Conservation (phyloP, 345 rosid species). For the Citrus cavaleriei region DNA sequence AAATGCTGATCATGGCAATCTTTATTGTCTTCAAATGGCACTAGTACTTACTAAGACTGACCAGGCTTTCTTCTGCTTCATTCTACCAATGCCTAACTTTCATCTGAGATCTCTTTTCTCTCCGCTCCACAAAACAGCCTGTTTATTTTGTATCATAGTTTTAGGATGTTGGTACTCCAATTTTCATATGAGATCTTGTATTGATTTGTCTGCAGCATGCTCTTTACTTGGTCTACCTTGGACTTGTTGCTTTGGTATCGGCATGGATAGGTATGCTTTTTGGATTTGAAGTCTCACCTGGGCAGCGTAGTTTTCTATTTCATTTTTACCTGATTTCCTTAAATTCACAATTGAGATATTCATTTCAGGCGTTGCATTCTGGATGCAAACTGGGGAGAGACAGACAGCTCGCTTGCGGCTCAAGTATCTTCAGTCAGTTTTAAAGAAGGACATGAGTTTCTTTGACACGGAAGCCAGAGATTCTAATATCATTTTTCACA, state of each 20-base stretch:
- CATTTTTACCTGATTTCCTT: background rate
- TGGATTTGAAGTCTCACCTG: background rate
- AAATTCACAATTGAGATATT: background rate
- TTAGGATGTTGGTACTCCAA: background rate
- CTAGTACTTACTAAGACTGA: too few species aligned
- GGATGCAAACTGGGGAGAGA: conserved; percentile 93
- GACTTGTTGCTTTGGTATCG: conserved; percentile 45
- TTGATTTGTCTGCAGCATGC: conserved; percentile 48
- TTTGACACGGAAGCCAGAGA: conserved; percentile 79
- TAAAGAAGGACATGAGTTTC: conserved; percentile 57
- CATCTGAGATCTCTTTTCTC: background rate
- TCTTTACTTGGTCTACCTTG: conserved; percentile 65
- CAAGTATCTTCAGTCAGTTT: conserved; percentile 59
- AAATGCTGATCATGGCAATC: too few species aligned
- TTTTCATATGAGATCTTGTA: background rate
- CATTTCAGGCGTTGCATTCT: conserved; percentile 56
- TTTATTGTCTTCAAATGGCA: too few species aligned
- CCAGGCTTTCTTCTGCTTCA: too few species aligned
- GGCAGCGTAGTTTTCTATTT: background rate
- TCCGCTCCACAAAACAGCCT: background rate
- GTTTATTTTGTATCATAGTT: background rate
- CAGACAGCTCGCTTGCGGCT: conserved; percentile 70
- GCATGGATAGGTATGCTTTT: conserved; percentile 63
- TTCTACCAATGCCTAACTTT: background rate
- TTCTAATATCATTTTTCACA: conserved; percentile 56